These are phyloP conservation scores for Pseudonectria foliicola DNA, from an alignment of 2,329 filamentous ascomycete species.

Conservation along the genomic window DNA sequence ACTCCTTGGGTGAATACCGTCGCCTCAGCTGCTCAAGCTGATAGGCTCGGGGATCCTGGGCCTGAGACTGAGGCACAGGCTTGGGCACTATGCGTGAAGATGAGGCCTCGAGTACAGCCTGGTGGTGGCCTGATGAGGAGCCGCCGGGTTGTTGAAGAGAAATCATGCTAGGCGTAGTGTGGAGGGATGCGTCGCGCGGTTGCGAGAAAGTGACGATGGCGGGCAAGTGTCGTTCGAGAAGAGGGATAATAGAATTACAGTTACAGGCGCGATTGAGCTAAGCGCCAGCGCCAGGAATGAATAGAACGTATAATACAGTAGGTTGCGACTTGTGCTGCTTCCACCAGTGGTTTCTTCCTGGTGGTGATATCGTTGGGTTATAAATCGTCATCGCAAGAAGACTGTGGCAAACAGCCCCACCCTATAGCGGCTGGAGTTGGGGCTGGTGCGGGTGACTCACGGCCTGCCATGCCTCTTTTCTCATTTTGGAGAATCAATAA, in stretches of 20 bases:
- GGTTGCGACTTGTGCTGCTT: too few species aligned
- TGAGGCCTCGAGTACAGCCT: constrained; percentile 39
- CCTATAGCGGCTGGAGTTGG: not conserved
- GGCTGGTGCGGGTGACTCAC: constrained; percentile 11
- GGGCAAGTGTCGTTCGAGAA: constrained; percentile 1
- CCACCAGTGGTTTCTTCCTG: too few species aligned
- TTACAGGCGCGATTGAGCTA: too few species aligned
- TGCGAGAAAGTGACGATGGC: constrained; percentile 6
- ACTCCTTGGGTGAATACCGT: constrained; percentile 50
- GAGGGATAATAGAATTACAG: too few species aligned
- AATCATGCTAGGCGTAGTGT: constrained; percentile 28
- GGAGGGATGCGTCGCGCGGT: not conserved
- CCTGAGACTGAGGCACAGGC: constrained; percentile 58
- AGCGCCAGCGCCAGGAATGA: too few species aligned
- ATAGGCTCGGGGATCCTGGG: constrained; percentile 63
- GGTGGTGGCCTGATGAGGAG: constrained; percentile 28
- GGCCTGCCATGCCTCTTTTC: constrained; percentile 5
- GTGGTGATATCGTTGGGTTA: too few species aligned
- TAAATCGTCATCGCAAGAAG: too few species aligned
- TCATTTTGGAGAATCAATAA: too few species aligned
- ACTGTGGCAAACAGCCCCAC: too few species aligned
- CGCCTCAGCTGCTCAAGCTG: constrained; percentile 66
- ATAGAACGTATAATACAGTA: too few species aligned
- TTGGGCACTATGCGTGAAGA: constrained; percentile 51
- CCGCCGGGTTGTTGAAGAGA: constrained; percentile 26